phyloP scores from a whole-genome alignment of 768 basidiomycete species.

The Boletus rex-veris region DNA sequence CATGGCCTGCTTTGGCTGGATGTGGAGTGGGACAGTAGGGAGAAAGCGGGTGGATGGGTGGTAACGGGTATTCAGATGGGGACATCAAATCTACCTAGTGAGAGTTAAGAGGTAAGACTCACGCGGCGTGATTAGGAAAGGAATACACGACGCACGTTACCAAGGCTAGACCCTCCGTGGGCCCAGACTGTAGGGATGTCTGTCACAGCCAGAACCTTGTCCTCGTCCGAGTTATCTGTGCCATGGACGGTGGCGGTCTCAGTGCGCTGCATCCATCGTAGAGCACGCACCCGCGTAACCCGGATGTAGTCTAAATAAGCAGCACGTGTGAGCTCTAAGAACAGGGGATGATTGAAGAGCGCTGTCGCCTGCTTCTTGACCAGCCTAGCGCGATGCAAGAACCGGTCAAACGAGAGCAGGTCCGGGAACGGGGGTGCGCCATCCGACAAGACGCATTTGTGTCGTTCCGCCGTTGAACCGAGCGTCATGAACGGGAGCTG shows the following conservation, averaged over 20 bases:
- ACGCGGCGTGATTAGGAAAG: neutral
- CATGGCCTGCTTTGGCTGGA: conserved; percentile 9
- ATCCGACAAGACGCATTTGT: neutral
- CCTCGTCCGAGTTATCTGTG: neutral
- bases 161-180: conserved; percentile 22
- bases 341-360: conserved; percentile 41
- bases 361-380: conserved; percentile 36
- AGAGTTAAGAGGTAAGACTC: neutral
- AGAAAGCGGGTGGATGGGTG: conserved; percentile 21
- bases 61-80: conserved; percentile 36
- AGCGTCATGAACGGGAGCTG: conserved; percentile 46
- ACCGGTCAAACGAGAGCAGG: conserved; percentile 39
- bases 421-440: conserved; percentile 35
- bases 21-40: conserved; percentile 18
- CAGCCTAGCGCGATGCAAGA: conserved; percentile 39
- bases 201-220: neutral
- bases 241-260: neutral
- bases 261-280: conserved; percentile 24
- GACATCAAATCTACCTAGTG: conserved; percentile 32
- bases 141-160: conserved; percentile 21
- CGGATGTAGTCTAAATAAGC: conserved; percentile 4
- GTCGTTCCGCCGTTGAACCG: conserved; percentile 8
- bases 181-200: conserved; percentile 11
- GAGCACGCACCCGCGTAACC: conserved; percentile 2
- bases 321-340: conserved; percentile 38